Evolutionary conservation across 2,329 filamentous ascomycete species (phyloP).

Genomic region (Aspergillus terreus): DNA sequence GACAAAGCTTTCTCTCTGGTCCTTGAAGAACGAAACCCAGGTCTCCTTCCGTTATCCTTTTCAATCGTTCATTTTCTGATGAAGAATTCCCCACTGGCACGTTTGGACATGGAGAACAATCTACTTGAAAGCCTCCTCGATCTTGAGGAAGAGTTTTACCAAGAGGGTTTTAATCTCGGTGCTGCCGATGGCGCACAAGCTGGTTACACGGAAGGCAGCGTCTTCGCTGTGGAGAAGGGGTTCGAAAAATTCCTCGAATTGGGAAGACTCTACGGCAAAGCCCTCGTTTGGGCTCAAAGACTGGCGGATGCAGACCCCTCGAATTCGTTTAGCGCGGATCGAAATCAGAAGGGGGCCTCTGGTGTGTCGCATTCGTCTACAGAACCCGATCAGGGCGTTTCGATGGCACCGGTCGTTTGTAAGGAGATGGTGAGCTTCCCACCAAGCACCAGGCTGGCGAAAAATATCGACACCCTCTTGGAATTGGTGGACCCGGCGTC

Average conservation of each 20-base stretch:
- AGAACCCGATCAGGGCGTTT: constrained; percentile 13
- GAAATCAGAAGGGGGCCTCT: neutral
- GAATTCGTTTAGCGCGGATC: constrained; percentile 8
- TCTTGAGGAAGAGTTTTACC: constrained; percentile 70
- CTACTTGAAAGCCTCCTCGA: constrained; percentile 56
- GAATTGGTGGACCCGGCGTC: constrained; percentile 75
- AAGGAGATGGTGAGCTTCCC: constrained; percentile 45
- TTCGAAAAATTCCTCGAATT: constrained; percentile 88
- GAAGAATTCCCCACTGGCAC: neutral
- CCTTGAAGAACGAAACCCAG: too few relatives aligned
- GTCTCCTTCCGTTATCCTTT: too few relatives aligned
- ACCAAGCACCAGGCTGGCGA: constrained; percentile 64
- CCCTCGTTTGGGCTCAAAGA: constrained; percentile 79
- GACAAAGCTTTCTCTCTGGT: too few relatives aligned
- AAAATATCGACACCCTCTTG: constrained; percentile 72
- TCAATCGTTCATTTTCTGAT: too few relatives aligned
- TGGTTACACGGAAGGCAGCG: constrained; percentile 81
- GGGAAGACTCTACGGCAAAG: constrained; percentile 72
- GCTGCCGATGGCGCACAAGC: constrained; percentile 69
- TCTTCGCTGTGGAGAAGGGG: constrained; percentile 86
- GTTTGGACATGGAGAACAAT: constrained; percentile 39
- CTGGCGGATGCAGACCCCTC: constrained; percentile 41
- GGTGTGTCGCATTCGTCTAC: constrained; percentile 2
- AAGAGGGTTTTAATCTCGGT: constrained; percentile 75
- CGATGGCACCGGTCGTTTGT: constrained; percentile 28